Evolutionary conservation across 169 alveolate species (phyloP), one percentile per base, ranked within the genome.

Genomic region (Eimeria tenella): DNA sequence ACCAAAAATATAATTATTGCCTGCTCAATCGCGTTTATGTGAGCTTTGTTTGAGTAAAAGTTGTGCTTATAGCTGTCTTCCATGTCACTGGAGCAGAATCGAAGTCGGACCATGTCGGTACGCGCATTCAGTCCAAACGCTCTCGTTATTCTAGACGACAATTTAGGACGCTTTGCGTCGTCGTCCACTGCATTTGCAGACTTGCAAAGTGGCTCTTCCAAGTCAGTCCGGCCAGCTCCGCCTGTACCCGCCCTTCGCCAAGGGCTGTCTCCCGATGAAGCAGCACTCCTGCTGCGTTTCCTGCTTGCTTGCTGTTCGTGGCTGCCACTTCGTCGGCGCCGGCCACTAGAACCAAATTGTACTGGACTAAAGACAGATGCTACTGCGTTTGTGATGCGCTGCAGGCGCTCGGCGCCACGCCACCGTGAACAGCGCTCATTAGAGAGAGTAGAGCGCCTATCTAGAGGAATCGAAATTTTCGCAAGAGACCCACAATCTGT

Each of bases 1-100:
- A 91, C 95, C 92, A 91, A 49, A 83, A 91, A 91, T 5, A 91
- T 79, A 83, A 91, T 68, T 60, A 91, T 84, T 25, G 93, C 95
- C 49, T 91, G 95, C 53, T 91, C 91, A 50, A 91, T 77, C 52
- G 92, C 71, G 62, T 60, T 82, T 25, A 91, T 70, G 75, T 91
- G 81, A 5, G 92, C 79, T 49, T 91, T 77, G 62, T 70, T 83
- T 4, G 95, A 65, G 60, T 91, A 91, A 25, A 77, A 77, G 56
- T 65, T 55, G 74, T 77, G 95, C 70, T 91, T 74, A 62, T 91
- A 91, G 77, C 91, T 58, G 60, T 91, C 93, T 70, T 91, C 95
- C 86, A 91, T 62, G 49, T 83, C 91, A 49, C 91, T 58, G 10
- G 79, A 62, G 71, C 91, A 83, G 91, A 83, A 83, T 60, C 77